Base-by-base conservation (phyloP, 75 land plant genomes). In the Picea sitchensis region DNA sequence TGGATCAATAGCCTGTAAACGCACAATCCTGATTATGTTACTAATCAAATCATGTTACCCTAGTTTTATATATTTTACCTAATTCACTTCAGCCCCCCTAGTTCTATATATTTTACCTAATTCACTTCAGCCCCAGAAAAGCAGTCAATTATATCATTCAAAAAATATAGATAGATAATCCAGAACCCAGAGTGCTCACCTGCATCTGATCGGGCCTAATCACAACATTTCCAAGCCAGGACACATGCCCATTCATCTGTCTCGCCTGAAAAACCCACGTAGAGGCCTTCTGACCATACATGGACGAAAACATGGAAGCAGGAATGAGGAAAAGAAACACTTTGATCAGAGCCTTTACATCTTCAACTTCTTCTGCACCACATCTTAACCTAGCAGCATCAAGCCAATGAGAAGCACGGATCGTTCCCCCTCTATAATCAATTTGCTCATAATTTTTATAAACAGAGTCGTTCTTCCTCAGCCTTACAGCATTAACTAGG, bases 131-230 rank as follows among this genome's bases (percentile, higher is more conserved):
- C 54, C 54, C 54, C 54, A 47, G 7, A 6, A 7, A 8, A 47
- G 7, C 5, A 47, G 8, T 0, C 11, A 7, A 8, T 8, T 47
- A 6, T 47, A 47, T 47, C 8, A 47, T 1, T 47, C 7, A 6
- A 47, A 7, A 0, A 47, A 6, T 47, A 47, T 0, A 36, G 54
- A 47, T 47, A 47, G 11, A 8, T 47, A 47, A 47, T 8, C 54
- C 54, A 7, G 54, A 8, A 47, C 54, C 1, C 26, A 20, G 12
- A 61, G 14, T 8, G 11, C 1, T 30, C 54, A 84, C 86, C 83
- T 84, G 86, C 86, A 84, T 81, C 58, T 84, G 86, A 44, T 84
- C 86, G 6, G 86, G 86, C 41, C 82, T 65, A 32, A 84, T 84
- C 38, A 59, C 75, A 14, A 84, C 8, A 44, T 62, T 36, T 54